Evolutionary conservation across 140 eudicot genomes (phyloP).

Genomic region (Anethum foeniculum): DNA sequence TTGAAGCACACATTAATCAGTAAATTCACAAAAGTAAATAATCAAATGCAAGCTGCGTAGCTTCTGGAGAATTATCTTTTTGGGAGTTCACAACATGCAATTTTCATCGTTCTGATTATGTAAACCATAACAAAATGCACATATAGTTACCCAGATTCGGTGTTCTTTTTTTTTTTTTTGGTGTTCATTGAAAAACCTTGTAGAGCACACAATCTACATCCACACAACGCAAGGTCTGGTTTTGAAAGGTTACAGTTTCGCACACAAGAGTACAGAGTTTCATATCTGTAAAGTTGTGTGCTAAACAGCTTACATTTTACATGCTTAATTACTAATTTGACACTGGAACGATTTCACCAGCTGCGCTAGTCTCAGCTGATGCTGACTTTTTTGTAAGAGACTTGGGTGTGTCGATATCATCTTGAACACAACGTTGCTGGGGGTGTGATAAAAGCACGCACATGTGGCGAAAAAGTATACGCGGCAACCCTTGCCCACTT

Average conservation of each 20-base stretch:
- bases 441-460: constrained; percentile 74
- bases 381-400: constrained; percentile 59
- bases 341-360: constrained; percentile 45
- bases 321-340: constrained; percentile 34
- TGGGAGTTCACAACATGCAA: not conserved
- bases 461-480: constrained; percentile 68
- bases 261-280: not conserved
- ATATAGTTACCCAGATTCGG: not conserved
- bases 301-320: not conserved
- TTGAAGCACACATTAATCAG: too few relatives aligned
- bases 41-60: not conserved
- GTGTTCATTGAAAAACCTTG: not conserved
- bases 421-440: constrained; percentile 89
- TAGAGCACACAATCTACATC: not conserved
- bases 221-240: not conserved
- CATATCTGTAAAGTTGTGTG: not conserved
- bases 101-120: not conserved
- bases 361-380: constrained; percentile 25
- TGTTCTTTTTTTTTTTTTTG: not conserved
- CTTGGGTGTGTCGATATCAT: constrained; percentile 70
- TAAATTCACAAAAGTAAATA: not conserved
- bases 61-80: not conserved
- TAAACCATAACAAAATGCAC: not conserved
- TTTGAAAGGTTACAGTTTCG: not conserved
- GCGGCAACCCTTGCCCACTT: constrained; percentile 80